Evolutionary conservation across 2,329 filamentous ascomycete genomes (phyloP), one percentile per base, ranked within the genome.

Genomic region (Cryphonectria nitschkei): DNA sequence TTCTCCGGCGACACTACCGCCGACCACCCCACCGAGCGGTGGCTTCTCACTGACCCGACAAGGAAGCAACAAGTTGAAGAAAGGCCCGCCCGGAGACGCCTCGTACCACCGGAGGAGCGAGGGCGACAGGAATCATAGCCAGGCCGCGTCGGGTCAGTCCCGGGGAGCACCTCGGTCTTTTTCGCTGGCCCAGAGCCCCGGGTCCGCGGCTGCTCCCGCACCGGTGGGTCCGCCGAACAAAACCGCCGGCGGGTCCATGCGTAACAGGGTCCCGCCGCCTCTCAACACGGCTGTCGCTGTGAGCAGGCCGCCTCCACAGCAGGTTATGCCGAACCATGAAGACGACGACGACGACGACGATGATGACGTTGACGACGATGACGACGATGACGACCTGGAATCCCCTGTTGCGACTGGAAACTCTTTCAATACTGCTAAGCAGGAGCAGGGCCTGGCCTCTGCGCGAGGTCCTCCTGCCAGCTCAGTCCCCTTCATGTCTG

Each of bases 11-110:
- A 75, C 73, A 32, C 76, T 72, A 63, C 76, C 82, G 2, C 72
- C 76, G 37, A 75, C 76, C 19, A 76, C 79, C 4, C 76, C 78
- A 3, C 75, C 75, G 6, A 79, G 79, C 3, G 43, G 37, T 39
- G 78, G 80, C 54, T 80, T 82, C 66, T 79, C 82, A 70, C 74
- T 84, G 46, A 77, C 80, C 11, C 83, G 86, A 65, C 86, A 79
- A 69, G 84, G 81, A n/a, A 90, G 87, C 75, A 88, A 89, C 74
- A 90, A 87, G 75, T 79, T 89, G 50, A 85, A 82, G 76, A 90
- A 90, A 73, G 84, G 87, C 2, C 87, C 86, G 0, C 86, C 88
- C 1, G 81, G 79, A n/a, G 86, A 89, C 65, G 79, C 82, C 1
- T 84, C 83, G 82, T 82, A 83, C 74, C 79, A 78, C 65, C 77